Base-by-base conservation (phyloP, 2,329 filamentous ascomycete species). In the Simplicillium aogashimaense region DNA sequence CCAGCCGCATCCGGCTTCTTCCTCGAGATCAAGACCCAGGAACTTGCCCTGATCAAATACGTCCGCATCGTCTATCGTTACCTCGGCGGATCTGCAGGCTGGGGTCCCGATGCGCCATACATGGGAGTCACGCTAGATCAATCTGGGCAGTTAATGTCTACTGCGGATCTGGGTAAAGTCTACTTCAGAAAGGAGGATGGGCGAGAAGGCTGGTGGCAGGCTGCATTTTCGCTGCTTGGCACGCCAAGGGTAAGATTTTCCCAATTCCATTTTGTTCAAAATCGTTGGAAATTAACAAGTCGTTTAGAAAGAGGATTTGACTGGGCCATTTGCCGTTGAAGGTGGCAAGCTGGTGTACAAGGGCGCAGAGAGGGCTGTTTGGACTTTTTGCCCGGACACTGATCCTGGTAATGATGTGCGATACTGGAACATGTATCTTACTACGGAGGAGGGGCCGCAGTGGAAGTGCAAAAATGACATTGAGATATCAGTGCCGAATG, bases 11-110 rank as follows among this genome's bases (percentile, higher is more conserved):
- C 40, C 0, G 40, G 35, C 36, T 42, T 42, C 30, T 42, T 42
- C 40, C 40, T 42, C 29, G 35, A 38, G 15, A 34, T 42, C 40
- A 42, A 38, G 20, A 36, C 37, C 30, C 40, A 38, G 29, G 31
- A 36, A 7, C 36, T 42, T 9, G 29, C 40, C 28, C 20, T 11
- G 18, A 36, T 42, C 18, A 36, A 31, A 31, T 32, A 36, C 30
- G 40, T 42, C 30, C 40, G 40, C 29, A 17, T 42, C 18, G 31
- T 35, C 6, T 42, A 42, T 31, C 36, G 40, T 35, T 38, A 42
- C 28, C 36, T 36, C 35, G 40, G 40, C 20, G 40, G 35, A 35
- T 37, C 40, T 17, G 40, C 40, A 14, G 40, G 40, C 15, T 35
- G 34, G 29, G 35, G 31, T 14, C 29, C 12, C 15, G 36, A 42